Conservation (phyloP, 1,139 yeast genomes). For the Taphrina wiesneri region DNA sequence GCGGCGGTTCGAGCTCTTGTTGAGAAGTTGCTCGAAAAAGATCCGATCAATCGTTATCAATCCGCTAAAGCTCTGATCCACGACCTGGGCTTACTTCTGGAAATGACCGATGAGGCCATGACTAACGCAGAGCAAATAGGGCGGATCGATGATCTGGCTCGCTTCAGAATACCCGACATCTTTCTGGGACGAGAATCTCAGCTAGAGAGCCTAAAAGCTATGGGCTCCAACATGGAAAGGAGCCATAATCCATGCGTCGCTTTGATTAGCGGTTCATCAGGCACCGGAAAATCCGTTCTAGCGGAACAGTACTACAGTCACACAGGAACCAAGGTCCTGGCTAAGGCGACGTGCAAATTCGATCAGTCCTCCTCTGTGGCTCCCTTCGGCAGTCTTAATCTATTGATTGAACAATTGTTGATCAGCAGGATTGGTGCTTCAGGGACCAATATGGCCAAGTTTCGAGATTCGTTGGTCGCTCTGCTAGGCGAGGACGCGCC, state of each 20-base stretch:
- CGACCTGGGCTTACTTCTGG: constrained; percentile 47
- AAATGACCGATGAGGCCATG: neutral
- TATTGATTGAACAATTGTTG: neutral
- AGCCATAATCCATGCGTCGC: neutral
- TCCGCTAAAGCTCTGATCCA: constrained; percentile 49
- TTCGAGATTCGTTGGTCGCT: neutral
- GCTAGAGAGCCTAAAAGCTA: neutral
- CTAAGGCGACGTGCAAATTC: neutral
- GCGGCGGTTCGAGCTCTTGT: constrained; percentile 50
- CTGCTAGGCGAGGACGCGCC: constrained; percentile 9
- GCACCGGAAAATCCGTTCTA: neutral
- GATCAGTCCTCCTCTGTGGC: neutral
- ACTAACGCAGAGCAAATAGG: neutral
- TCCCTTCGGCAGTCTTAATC: neutral
- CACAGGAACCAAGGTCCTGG: neutral
- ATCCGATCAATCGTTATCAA: constrained; percentile 51
- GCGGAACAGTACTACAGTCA: neutral
- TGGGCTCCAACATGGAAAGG: neutral
- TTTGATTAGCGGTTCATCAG: neutral
- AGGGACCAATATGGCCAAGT: neutral
- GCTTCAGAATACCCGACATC: neutral
- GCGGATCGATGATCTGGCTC: neutral
- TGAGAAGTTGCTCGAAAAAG: constrained; percentile 53
- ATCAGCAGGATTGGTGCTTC: neutral
- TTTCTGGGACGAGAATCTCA: neutral